phyloP scores from a whole-genome alignment of 192 early-diverging fungal species.

The Oehlia diaphana region DNA sequence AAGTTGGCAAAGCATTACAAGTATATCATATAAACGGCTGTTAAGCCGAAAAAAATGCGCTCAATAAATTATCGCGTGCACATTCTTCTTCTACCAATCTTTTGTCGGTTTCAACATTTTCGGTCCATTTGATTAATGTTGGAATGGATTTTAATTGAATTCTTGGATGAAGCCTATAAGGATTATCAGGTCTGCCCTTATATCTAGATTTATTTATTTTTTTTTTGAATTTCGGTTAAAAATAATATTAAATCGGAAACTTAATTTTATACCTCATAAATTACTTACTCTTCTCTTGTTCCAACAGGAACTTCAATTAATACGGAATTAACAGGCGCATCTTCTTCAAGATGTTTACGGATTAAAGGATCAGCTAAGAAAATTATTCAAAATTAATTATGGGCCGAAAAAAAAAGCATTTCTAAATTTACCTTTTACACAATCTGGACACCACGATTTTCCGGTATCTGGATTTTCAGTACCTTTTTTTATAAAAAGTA shows the following conservation, averaged over 20 bases:
- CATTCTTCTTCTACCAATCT: conserved; percentile 19
- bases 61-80: background rate
- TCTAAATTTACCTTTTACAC: conserved; percentile 29
- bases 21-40: no score
- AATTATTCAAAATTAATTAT: background rate
- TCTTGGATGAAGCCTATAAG: conserved; percentile 12
- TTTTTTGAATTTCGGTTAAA: no score
- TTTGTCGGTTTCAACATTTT: background rate
- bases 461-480: conserved; percentile 36
- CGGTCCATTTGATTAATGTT: conserved; percentile 24
- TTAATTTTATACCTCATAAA: no score
- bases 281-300: conserved; percentile 10
- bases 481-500: background rate
- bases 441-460: conserved; percentile 52
- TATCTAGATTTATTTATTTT: conserved; percentile 1
- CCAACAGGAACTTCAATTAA: conserved; percentile 25
- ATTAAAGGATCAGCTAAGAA: conserved; percentile 20
- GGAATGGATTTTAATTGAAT: conserved; percentile 10
- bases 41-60: background rate
- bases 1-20: no score
- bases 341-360: background rate
- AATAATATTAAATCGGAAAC: background rate
- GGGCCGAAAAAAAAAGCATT: background rate
- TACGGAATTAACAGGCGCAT: background rate
- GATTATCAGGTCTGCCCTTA: background rate